Evolutionary conservation across 1,284 basidiomycete genomes (phyloP).

Genomic region (Apiotrichum brassicae): DNA sequence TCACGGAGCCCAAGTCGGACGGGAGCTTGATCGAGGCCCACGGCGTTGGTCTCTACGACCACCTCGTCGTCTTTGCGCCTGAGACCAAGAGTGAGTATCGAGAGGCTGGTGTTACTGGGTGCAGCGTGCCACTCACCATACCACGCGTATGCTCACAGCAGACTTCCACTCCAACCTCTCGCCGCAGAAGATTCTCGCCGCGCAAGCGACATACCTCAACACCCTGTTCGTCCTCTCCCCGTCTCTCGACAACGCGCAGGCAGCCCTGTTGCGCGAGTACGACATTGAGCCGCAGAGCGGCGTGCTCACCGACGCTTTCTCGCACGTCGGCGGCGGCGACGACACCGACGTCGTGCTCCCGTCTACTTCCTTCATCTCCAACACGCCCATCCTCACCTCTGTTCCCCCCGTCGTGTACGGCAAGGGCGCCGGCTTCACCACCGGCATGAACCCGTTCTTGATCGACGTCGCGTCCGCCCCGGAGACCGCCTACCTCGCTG

Average conservation of each 20-base stretch:
- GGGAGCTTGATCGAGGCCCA: constrained; percentile 61
- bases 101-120: background rate
- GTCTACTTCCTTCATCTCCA: constrained; percentile 66
- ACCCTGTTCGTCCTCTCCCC: constrained; percentile 74
- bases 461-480: constrained; percentile 76
- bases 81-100: constrained; percentile 65
- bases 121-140: background rate
- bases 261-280: constrained; percentile 54
- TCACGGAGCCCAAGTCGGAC: constrained; percentile 68
- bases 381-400: constrained; percentile 43
- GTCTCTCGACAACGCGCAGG: constrained; percentile 48
- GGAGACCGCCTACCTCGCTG: constrained; percentile 51
- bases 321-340: constrained; percentile 12
- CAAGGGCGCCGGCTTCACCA: constrained; percentile 48
- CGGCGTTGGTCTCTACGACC: constrained; percentile 68
- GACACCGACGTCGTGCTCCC: constrained; percentile 49
- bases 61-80: constrained; percentile 76
- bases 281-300: constrained; percentile 46
- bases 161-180: constrained; percentile 53
- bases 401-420: constrained; percentile 10
- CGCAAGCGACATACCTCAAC: constrained; percentile 68
- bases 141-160: constrained; percentile 49
- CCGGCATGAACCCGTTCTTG: constrained; percentile 68
- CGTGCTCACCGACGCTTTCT: constrained; percentile 47
- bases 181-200: constrained; percentile 71